Evolutionary conservation across 2,329 filamentous ascomycete species (phyloP), one percentile per base, ranked within the genome.

Genomic region (Corniculantispora saksenae): DNA sequence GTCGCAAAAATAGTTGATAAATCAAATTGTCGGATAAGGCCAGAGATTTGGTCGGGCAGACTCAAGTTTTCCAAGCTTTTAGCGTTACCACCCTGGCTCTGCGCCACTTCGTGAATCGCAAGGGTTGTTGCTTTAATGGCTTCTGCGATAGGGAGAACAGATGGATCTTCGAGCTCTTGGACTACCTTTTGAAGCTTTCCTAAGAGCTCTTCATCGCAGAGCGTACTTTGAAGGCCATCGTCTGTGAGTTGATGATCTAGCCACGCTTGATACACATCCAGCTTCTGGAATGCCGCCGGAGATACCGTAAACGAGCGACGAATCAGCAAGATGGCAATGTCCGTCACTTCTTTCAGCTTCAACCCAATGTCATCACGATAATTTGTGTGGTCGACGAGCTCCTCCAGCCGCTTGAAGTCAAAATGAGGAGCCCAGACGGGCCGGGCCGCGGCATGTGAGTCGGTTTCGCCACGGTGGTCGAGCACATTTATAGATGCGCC

Each of bases 401-500:
- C 27, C 3, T 17, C 23, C 17, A 54, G 17, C 5, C 51, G 51
- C 51, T 21, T n/a, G 23, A 54, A 54, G 51, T 54, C 51, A 54
- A 54, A 54, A 54, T 54, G 51, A 54, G 51, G 51, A 19, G 51
- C 51, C 51, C 51, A 54, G 27, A 21, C 51, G 10, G 27, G 27
- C 51, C 51, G 25, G 51, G 51, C 51, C n/a, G 51, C 51, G 29
- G 51, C 51, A 27, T 54, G 51, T 35, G 51, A 54, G 51, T 54
- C 51, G 51, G 25, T 19, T 29, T 54, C 51, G 27, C 19, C 51
- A 19, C 51, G 51, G 51, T 54, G 27, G n/a, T 54, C 21, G 25
- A 54, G 15, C 25, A 54, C 51, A 21, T 54, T 54, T 15, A 54
- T 54, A 15, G 17, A 13, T 9, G 51, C 51, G 29, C 51, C 51